Evolutionary conservation across 73 alveolate species (phyloP).

Genomic region (Blepharisma stoltei): DNA sequence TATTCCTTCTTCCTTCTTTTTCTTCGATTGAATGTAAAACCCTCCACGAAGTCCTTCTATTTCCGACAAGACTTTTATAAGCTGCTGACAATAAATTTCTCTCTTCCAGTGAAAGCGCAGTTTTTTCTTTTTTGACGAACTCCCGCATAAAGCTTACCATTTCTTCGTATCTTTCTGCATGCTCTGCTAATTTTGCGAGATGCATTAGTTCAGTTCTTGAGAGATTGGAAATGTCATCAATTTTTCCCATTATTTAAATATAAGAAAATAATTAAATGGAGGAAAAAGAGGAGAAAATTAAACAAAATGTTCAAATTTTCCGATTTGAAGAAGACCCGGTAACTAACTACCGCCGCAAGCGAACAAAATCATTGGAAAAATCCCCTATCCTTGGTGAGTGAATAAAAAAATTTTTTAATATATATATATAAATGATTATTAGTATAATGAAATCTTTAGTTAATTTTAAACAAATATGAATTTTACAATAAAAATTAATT

Average conservation of each 20-base stretch:
- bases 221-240: too few species aligned
- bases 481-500: too few species aligned
- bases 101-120: constrained; percentile 45
- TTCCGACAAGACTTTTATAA: constrained; percentile 62
- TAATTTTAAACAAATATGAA: too few species aligned
- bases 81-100: constrained; percentile 60
- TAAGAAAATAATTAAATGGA: too few species aligned
- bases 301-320: background rate
- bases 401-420: too few species aligned
- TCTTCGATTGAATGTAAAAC: constrained; percentile 63
- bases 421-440: too few species aligned
- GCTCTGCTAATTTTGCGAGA: constrained; percentile 47
- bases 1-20: constrained; percentile 51
- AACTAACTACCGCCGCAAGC: too few species aligned
- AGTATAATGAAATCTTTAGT: too few species aligned
- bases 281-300: too few species aligned
- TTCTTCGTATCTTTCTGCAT: constrained; percentile 50
- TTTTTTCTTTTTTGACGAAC: constrained; percentile 48
- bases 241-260: too few species aligned
- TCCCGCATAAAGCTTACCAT: constrained; percentile 40
- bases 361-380: too few species aligned
- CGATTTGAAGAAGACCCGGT: constrained; percentile 15
- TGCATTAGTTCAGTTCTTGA: constrained; percentile 41
- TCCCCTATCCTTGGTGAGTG: too few species aligned
- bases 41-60: constrained; percentile 75